Evolutionary conservation across 495 filamentous ascomycete species (phyloP).

Genomic region (Penicillium samsonianum): DNA sequence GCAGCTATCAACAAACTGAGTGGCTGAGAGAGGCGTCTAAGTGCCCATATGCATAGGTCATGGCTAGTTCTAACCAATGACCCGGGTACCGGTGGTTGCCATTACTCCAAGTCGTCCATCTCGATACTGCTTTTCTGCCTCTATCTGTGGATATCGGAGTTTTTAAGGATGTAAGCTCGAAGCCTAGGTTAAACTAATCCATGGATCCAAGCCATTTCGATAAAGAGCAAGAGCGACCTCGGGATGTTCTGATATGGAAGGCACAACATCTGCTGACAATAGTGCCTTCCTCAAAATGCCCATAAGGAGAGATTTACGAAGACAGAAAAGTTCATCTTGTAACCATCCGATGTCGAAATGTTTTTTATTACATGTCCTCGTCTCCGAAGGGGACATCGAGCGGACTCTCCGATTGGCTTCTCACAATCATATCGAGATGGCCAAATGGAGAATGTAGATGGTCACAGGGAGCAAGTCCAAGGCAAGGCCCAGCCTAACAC

Average conservation of each 20-base stretch:
- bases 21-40: too few relatives aligned
- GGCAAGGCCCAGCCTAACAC: neutral
- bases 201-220: neutral
- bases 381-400: neutral
- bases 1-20: too few relatives aligned
- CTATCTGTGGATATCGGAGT: too few relatives aligned
- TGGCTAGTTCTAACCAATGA: too few relatives aligned
- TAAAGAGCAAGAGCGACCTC: neutral
- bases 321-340: neutral
- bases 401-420: neutral
- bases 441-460: neutral
- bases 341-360: neutral
- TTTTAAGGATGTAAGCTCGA: too few relatives aligned
- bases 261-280: neutral
- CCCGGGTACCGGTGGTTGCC: too few relatives aligned
- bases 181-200: too few relatives aligned
- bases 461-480: neutral
- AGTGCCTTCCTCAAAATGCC: neutral
- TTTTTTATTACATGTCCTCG: slow-evolving; percentile 4
- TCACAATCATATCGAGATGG: slow-evolving; percentile 3
- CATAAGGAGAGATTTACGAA: neutral
- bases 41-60: too few relatives aligned
- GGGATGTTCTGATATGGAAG: neutral
- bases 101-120: too few relatives aligned
- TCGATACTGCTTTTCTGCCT: neutral